phyloP scores from a whole-genome alignment of 352 stramenopile species.

The Globisporangium ultimum region DNA sequence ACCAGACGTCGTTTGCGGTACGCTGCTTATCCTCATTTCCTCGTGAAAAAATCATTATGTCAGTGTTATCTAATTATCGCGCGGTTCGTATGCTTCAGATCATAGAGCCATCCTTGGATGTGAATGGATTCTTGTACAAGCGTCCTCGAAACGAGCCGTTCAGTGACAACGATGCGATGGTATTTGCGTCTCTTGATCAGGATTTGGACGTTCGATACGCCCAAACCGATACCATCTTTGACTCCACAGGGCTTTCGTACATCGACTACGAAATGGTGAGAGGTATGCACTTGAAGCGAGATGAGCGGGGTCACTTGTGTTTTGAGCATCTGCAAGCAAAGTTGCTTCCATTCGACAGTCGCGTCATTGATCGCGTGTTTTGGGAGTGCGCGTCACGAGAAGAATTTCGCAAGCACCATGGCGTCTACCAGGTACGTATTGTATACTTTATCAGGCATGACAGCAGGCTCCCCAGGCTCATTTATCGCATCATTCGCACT shows the following conservation, averaged over 20 bases:
- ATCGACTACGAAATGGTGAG: slow-evolving; percentile 16
- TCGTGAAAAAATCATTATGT: too few relatives aligned
- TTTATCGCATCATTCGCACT: too few relatives aligned
- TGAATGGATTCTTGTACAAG: neutral
- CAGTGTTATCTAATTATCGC: too few relatives aligned
- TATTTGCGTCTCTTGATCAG: slow-evolving; percentile 16
- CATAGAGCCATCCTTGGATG: neutral
- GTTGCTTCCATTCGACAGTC: neutral
- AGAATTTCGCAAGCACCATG: slow-evolving; percentile 4
- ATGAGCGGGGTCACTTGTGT: slow-evolving; percentile 1
- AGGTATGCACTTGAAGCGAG: neutral
- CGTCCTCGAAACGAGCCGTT: slow-evolving; percentile 5
- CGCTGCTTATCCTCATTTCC: neutral
- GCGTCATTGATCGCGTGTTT: slow-evolving; percentile 5
- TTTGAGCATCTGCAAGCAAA: neutral
- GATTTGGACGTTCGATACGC: slow-evolving; percentile 22
- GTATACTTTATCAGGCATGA: too few relatives aligned
- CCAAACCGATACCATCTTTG: slow-evolving; percentile 22
- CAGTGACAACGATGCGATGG: slow-evolving; percentile 10
- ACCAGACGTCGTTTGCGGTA: neutral
- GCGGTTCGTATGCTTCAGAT: neutral
- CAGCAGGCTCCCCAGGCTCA: too few relatives aligned
- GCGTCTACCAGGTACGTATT: slow-evolving; percentile 1
- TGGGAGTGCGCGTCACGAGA: slow-evolving; percentile 2
- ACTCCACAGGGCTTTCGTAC: slow-evolving; percentile 15